Percentiles rank a stretch among this genome's conserved stretches.
Evolutionary conservation across 306 rosid species (phyloP).

Genomic region (Prunus padus): DNA sequence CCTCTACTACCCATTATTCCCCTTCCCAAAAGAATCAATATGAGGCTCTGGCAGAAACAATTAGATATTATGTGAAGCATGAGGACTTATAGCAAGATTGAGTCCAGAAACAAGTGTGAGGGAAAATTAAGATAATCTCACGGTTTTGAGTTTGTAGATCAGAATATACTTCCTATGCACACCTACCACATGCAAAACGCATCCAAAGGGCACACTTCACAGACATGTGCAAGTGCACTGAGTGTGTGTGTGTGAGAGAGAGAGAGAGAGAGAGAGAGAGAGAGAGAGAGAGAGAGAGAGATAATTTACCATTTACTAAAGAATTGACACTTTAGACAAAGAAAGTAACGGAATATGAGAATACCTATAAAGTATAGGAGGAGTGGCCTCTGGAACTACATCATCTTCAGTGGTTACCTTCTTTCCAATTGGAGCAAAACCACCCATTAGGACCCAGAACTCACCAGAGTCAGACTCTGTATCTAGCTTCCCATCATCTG

Average conservation of each 20-base stretch:
- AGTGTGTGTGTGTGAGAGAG: not conserved
- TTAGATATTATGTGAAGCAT: not conserved
- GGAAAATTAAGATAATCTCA: not conserved
- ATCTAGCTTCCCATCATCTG: slow-evolving; percentile 98
- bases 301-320: not conserved
- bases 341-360: not conserved
- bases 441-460: slow-evolving; percentile 99
- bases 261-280: no score
- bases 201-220: not conserved
- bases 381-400: slow-evolving; percentile 72
- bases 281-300: slow-evolving; percentile 1
- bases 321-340: not conserved
- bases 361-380: slow-evolving; percentile 87
- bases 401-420: slow-evolving; percentile 84
- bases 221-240: not conserved
- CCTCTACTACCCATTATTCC: not conserved
- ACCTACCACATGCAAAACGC: not conserved
- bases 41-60: not conserved
- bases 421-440: slow-evolving; percentile 98
- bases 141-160: not conserved
- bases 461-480: slow-evolving; percentile 99
- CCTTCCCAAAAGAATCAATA: not conserved
- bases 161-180: not conserved
- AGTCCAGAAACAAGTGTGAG: not conserved
- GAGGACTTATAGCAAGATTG: not conserved